Conservation (phyloP, 2,329 filamentous ascomycete species). For the Nemania abortiva region DNA sequence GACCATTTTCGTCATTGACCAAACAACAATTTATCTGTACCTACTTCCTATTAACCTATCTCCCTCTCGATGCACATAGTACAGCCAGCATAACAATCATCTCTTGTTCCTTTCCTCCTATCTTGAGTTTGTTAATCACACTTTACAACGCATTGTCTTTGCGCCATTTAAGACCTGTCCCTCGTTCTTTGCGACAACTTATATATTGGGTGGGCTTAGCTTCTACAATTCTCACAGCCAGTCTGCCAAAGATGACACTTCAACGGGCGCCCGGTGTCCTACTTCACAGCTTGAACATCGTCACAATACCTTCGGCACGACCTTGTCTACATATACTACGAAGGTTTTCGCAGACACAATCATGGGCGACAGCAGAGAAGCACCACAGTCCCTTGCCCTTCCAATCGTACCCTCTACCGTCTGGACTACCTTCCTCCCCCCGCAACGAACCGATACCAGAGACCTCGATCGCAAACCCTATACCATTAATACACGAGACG, state of each 20-base stretch:
- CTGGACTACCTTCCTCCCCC: constrained; percentile 56
- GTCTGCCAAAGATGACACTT: constrained; percentile 53
- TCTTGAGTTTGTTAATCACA: neutral
- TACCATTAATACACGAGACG: constrained; percentile 66
- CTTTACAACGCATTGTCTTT: constrained; percentile 1
- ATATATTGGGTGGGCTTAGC: constrained; percentile 6
- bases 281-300: constrained; percentile 49
- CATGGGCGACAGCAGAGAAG: constrained; percentile 49
- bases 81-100: neutral
- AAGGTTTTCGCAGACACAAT: constrained; percentile 56
- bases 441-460: constrained; percentile 60
- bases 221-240: constrained; percentile 55
- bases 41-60: constrained; percentile 4
- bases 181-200: constrained; percentile 19
- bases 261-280: constrained; percentile 50
- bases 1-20: constrained; percentile 46
- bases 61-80: neutral
- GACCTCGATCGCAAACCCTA: constrained; percentile 61
- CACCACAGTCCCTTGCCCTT: constrained; percentile 55
- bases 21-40: constrained; percentile 20
- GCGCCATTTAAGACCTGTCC: constrained; percentile 21
- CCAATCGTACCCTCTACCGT: constrained; percentile 65
- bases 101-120: neutral
- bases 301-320: constrained; percentile 56
- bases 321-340: constrained; percentile 56